Conservation (phyloP, 805 yeast species). For the Metschnikowia corniflorae region DNA sequence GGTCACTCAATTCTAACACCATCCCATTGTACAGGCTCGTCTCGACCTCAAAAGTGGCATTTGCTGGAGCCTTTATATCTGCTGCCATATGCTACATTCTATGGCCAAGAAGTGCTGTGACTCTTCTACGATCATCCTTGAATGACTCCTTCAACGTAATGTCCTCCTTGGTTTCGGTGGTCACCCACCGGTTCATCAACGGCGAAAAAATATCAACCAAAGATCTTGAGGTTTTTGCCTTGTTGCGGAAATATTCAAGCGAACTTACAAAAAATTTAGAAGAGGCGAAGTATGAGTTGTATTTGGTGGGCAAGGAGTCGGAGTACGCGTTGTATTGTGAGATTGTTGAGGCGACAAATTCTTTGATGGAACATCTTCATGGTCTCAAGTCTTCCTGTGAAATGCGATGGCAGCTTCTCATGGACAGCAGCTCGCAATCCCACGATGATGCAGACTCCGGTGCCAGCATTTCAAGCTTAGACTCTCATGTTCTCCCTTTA, state of each 20-base stretch:
- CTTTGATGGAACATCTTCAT: constrained; percentile 54
- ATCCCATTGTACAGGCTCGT: constrained; percentile 54
- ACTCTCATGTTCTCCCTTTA: constrained; percentile 17
- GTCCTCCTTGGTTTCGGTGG: constrained; percentile 45
- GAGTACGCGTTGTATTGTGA: constrained; percentile 46
- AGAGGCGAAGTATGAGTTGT: constrained; percentile 63
- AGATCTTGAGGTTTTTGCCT: constrained; percentile 34
- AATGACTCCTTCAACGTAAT: constrained; percentile 51
- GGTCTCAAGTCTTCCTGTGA: constrained; percentile 68
- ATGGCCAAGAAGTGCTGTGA: constrained; percentile 61
- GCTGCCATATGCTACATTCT: constrained; percentile 57
- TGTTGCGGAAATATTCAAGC: constrained; percentile 39
- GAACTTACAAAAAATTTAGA: constrained; percentile 41
- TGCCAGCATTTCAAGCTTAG: constrained; percentile 24
- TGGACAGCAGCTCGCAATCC: constrained; percentile 17
- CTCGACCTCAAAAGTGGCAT: constrained; percentile 55
- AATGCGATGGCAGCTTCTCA: constrained; percentile 57
- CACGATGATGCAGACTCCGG: constrained; percentile 16
- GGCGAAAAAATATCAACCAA: constrained; percentile 43
- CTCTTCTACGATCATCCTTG: constrained; percentile 41
- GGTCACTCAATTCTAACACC: constrained; percentile 54
- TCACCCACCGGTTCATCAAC: constrained; percentile 47
- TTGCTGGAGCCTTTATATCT: constrained; percentile 57
- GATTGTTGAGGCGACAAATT: constrained; percentile 50
- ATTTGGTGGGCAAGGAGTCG: constrained; percentile 49